A percentile compares a stretch with the other conserved stretches of the same genome.
Conservation (phyloP, 805 yeast species). For the Debaryomyces castellii region DNA sequence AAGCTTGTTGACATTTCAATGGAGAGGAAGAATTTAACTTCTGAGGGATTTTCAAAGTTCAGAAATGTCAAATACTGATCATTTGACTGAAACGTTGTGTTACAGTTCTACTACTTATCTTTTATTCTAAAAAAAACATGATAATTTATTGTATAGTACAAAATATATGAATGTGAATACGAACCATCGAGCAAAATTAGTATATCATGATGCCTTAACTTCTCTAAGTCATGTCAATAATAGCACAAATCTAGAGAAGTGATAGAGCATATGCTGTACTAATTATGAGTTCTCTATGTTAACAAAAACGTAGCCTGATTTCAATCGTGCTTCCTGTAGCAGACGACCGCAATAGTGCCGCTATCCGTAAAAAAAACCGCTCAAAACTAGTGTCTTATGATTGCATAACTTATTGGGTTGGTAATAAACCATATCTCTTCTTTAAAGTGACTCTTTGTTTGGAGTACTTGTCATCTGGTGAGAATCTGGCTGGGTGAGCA, state of each 20-base stretch:
- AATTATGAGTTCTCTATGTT: background rate
- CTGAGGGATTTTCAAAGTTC: too few relatives aligned
- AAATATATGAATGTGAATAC: slow-evolving; percentile 1
- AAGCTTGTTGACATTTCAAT: too few relatives aligned
- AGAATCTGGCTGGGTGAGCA: slow-evolving; percentile 99
- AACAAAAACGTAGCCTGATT: background rate
- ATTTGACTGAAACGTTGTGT: too few relatives aligned
- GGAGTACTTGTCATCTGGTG: slow-evolving; percentile 99
- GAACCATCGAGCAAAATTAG: background rate
- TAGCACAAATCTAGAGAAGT: background rate
- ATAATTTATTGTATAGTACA: slow-evolving; percentile 4
- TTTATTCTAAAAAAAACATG: background rate
- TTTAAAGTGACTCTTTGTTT: slow-evolving; percentile 98
- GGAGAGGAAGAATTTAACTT: too few relatives aligned
- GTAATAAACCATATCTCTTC: slow-evolving; percentile 87
- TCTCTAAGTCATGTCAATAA: background rate
- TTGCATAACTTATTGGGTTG: slow-evolving; percentile 53
- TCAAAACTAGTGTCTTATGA: background rate
- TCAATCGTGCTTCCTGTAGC: background rate
- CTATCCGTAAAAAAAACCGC: background rate
- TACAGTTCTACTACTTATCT: too few relatives aligned
- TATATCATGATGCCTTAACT: background rate
- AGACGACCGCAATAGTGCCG: background rate
- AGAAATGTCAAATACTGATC: too few relatives aligned
- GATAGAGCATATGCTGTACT: background rate